phyloP scores from a whole-genome alignment of 1,284 basidiomycete species.

The Moesziomyces globuligerus region DNA sequence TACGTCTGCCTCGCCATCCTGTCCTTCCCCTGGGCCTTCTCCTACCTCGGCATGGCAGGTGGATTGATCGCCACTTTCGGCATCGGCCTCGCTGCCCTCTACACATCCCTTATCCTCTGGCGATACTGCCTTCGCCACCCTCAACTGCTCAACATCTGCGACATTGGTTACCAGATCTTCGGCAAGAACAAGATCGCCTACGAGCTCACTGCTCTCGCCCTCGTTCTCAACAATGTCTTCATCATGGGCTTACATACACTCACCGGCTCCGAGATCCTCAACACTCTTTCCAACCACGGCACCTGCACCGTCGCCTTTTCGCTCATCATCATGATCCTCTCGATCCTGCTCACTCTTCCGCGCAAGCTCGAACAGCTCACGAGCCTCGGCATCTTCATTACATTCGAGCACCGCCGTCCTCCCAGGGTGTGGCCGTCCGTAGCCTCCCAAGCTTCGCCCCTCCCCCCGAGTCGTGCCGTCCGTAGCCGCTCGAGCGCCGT shows the following conservation, averaged over 20 bases:
- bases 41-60: conserved; percentile 59
- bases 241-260: conserved; percentile 59
- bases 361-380: conserved; percentile 61
- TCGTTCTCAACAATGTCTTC: conserved; percentile 62
- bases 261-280: conserved; percentile 70
- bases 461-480: too few species aligned
- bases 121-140: conserved; percentile 75
- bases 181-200: conserved; percentile 71
- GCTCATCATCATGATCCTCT: conserved; percentile 62
- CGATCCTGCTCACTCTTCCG: conserved; percentile 54
- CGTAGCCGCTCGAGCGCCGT: too few species aligned
- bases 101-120: conserved; percentile 69
- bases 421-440: too few species aligned
- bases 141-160: conserved; percentile 73
- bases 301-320: conserved; percentile 74
- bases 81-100: conserved; percentile 54
- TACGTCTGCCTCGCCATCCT: conserved; percentile 63
- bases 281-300: conserved; percentile 74
- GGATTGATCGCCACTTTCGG: conserved; percentile 58
- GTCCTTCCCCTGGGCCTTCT: conserved; percentile 56
- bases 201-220: conserved; percentile 66
- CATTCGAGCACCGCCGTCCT: too few species aligned
- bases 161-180: conserved; percentile 73
- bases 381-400: conserved; percentile 51
- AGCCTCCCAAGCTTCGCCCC: too few species aligned